These are phyloP conservation scores for Wallacemonas sp. DNA, from an alignment of 208 protist species.

Conservation along the genomic window DNA sequence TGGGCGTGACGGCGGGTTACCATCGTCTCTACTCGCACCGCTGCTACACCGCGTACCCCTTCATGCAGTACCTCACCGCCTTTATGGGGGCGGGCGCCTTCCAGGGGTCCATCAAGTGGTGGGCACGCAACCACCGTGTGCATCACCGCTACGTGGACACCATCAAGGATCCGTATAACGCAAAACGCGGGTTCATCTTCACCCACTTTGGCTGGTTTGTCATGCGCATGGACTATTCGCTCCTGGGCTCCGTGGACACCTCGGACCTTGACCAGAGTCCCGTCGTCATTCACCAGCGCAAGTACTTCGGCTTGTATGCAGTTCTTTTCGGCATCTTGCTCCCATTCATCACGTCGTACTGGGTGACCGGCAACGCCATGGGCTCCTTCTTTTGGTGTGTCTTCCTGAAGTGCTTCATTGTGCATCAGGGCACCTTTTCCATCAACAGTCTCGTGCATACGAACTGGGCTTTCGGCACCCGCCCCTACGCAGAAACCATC, in stretches of 20 bases:
- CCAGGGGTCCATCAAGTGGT: constrained; percentile 62
- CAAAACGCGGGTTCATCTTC: constrained; percentile 58
- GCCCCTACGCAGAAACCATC: constrained; percentile 32
- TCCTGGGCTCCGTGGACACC: constrained; percentile 42
- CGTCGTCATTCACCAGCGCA: constrained; percentile 55
- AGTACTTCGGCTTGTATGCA: constrained; percentile 37
- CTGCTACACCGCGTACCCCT: constrained; percentile 35
- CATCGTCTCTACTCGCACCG: constrained; percentile 65
- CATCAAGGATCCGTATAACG: constrained; percentile 59
- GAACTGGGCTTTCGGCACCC: constrained; percentile 16
- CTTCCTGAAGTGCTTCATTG: constrained; percentile 31
- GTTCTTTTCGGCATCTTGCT: constrained; percentile 50
- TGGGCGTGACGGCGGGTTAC: constrained; percentile 60
- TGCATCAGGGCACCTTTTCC: constrained; percentile 64
- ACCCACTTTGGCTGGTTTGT: constrained; percentile 71
- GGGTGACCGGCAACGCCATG: constrained; percentile 32
- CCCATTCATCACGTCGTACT: constrained; percentile 31
- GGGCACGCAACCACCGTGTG: constrained; percentile 59
- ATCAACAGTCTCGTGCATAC: constrained; percentile 71
- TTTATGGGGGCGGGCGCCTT: constrained; percentile 41
- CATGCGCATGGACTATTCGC: constrained; percentile 45
- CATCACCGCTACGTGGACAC: constrained; percentile 70
- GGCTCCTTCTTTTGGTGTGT: constrained; percentile 44
- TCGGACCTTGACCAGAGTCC: constrained; percentile 41
- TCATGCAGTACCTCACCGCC: constrained; percentile 33